Evolutionary conservation across 139 green algal species (phyloP), one percentile per base, ranked within the genome.

Genomic region (Picochlorum sp.): DNA sequence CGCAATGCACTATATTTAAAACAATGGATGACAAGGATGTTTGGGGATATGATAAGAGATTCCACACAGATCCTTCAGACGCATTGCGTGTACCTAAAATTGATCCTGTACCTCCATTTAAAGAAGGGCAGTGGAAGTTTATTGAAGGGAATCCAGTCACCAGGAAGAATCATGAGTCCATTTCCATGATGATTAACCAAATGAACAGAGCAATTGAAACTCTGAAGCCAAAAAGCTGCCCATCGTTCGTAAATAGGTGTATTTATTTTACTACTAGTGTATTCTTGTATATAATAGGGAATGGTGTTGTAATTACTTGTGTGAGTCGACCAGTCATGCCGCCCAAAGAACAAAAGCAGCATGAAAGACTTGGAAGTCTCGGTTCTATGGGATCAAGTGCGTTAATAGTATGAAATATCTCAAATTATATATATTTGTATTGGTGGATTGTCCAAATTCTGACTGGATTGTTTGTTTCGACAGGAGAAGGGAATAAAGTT

Each of bases 21-120:
- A 85, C 49, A 15, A 34, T 56, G n/a, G 58, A 47, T 45, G 68
- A 55, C 16, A 51, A 55, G 21, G 81, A 92, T 57, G 58, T 89
- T n/a, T 95, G 88, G 88, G 72, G 80, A 49, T 90, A 87, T 71
- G 84, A 91, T 64, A 91, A 91, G 70, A 72, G 84, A 23, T 74
- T 71, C 49, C 83, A 79, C 73, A 87, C 77, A 11, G 68, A 57
- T 10, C 30, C 64, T 20, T 61, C 75, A 49, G 59, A 79, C 3
- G 66, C 71, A 18, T 67, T 71, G 24, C 72, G 83, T 68, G 87
- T 92, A 51, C 82, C 86, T 2, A 15, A 65, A 7, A 72, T 92
- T 6, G 60, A 55, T 1, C 18, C 75, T 54, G 79, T 72, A 20
- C 82, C 71, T n/a, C 28, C 24, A 70, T 55, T 47, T 3, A 77